Conservation (phyloP, 441 rosid genomes). For the Lagerstroemia fauriei region DNA sequence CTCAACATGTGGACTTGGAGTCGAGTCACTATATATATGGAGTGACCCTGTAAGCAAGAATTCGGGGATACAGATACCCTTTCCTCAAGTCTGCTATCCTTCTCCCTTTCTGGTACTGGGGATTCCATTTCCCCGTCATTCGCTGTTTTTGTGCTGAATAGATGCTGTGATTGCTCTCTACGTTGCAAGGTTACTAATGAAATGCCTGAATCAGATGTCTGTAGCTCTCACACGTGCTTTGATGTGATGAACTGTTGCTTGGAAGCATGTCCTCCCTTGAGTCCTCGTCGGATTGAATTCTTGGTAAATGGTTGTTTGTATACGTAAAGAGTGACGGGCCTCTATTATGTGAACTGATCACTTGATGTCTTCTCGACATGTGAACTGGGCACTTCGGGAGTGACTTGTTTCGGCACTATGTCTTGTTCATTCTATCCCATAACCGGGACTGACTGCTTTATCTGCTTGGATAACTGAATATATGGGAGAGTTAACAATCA, state of each 20-base stretch:
- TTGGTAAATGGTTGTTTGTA: neutral
- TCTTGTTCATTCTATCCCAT: neutral
- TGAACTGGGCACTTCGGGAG: neutral
- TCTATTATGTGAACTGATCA: neutral
- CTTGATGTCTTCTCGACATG: neutral
- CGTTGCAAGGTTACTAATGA: neutral
- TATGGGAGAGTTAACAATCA: neutral
- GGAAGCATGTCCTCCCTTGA: neutral
- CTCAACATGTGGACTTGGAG: neutral
- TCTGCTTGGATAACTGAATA: neutral
- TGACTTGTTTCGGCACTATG: neutral
- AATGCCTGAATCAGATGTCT: neutral
- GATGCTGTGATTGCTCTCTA: neutral
- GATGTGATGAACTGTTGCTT: neutral
- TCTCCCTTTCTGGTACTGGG: neutral
- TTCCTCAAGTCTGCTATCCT: neutral
- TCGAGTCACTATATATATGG: neutral
- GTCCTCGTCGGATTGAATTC: neutral
- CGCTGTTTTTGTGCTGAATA: neutral
- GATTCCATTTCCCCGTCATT: neutral
- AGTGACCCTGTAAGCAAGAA: neutral
- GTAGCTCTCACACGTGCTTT: neutral
- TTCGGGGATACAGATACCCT: neutral
- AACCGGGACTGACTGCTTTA: neutral
- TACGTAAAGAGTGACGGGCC: neutral